Percentiles rank a stretch among this genome's conserved stretches.
Evolutionary conservation across 495 filamentous ascomycete genomes (phyloP).

Genomic region (Mycothermus thermophilus): DNA sequence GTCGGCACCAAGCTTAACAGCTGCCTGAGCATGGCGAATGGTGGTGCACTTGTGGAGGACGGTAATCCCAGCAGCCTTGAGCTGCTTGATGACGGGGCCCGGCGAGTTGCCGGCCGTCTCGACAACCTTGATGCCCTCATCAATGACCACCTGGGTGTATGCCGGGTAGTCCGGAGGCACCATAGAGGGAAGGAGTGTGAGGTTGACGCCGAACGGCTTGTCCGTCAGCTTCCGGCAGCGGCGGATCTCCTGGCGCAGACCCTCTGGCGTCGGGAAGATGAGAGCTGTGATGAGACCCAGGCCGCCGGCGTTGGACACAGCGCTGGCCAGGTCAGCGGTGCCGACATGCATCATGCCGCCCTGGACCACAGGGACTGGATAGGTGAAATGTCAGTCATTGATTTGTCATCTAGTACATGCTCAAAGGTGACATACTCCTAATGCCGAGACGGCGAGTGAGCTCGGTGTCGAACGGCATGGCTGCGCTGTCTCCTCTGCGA

Average conservation of each 20-base stretch:
- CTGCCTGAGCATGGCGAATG: conserved; percentile 81
- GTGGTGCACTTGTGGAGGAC: conserved; percentile 98
- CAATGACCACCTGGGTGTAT: conserved; percentile 85
- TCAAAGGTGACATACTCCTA: conserved; percentile 38
- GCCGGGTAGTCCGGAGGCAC: conserved; percentile 82
- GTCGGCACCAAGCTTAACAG: conserved; percentile 89
- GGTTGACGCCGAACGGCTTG: conserved; percentile 87
- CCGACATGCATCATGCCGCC: conserved; percentile 68
- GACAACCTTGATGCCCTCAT: conserved; percentile 85
- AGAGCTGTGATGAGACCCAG: conserved; percentile 89
- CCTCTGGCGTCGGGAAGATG: conserved; percentile 86
- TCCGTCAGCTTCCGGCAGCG: conserved; percentile 73
- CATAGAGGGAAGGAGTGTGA: conserved; percentile 84
- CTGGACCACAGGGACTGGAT: conserved; percentile 82
- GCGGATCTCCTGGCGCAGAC: conserved; percentile 84
- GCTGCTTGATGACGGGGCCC: conserved; percentile 73
- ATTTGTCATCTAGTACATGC: not conserved
- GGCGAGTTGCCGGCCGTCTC: conserved; percentile 95
- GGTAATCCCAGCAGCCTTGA: conserved; percentile 65
- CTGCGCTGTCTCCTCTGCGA: conserved; percentile 2
- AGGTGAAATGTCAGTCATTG: conserved; percentile 15
- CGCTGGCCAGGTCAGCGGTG: conserved; percentile 82
- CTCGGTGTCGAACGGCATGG: conserved; percentile 86
- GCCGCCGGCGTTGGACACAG: conserved; percentile 90
- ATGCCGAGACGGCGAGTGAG: conserved; percentile 85